These are phyloP conservation scores for Podaxis carcinomalis DNA, from an alignment of 768 basidiomycete genomes.

Conservation along the genomic window DNA sequence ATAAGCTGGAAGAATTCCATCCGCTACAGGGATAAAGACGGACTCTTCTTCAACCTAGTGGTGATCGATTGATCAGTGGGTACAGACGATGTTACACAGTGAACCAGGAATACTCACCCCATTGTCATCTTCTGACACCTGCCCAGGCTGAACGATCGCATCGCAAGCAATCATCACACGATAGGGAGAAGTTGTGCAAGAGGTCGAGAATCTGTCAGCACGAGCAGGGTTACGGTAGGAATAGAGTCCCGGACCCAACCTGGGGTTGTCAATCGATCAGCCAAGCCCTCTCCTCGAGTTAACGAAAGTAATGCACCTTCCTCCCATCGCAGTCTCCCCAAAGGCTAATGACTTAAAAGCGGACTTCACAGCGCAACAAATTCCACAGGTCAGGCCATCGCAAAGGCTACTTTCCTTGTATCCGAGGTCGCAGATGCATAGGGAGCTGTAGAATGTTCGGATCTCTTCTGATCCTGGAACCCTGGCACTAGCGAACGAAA, in stretches of 20 bases:
- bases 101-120: conserved; percentile 21
- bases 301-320: conserved; percentile 37
- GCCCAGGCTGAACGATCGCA: conserved; percentile 36
- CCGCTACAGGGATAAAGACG: conserved; percentile 48
- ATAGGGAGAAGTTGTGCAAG: conserved; percentile 63
- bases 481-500: conserved; percentile 25
- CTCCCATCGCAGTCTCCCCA: conserved; percentile 44
- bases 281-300: background rate
- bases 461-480: conserved; percentile 40
- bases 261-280: conserved; percentile 17
- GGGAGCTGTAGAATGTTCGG: conserved; percentile 58
- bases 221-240: conserved; percentile 54
- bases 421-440: conserved; percentile 68
- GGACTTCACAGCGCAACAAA: conserved; percentile 56
- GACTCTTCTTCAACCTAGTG: conserved; percentile 41
- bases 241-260: conserved; percentile 62
- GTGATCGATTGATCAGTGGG: conserved; percentile 8
- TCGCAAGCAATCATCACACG: conserved; percentile 63
- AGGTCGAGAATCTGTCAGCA: conserved; percentile 60
- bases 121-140: conserved; percentile 17
- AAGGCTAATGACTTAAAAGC: conserved; percentile 57
- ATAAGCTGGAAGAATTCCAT: conserved; percentile 55
- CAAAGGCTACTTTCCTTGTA: conserved; percentile 47
- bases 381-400: conserved; percentile 59
- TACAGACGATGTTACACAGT: conserved; percentile 11